A percentile compares a stretch with the other conserved stretches of the same genome.
Conservation (phyloP, 2,329 filamentous ascomycete genomes). For the Cadophora luteo-olivacea region DNA sequence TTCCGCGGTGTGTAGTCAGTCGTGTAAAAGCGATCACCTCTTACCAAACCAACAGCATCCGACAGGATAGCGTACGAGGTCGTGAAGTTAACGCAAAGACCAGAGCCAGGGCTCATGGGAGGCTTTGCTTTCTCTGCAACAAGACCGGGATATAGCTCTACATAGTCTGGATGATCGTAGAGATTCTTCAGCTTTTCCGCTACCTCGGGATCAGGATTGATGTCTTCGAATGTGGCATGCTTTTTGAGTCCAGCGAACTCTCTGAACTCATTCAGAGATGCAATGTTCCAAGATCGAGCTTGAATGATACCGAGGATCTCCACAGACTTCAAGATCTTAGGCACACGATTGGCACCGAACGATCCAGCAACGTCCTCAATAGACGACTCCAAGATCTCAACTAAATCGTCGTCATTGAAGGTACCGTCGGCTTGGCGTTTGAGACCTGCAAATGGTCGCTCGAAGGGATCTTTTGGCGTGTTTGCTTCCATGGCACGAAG, state of each 20-base stretch:
- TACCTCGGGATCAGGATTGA: conserved; percentile 78
- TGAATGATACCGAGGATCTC: conserved; percentile 84
- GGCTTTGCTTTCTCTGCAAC: conserved; percentile 65
- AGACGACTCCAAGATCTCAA: conserved; percentile 69
- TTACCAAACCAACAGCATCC: conserved; percentile 64
- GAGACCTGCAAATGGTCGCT: conserved; percentile 73
- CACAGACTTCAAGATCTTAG: conserved; percentile 73
- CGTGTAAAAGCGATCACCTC: conserved; percentile 64
- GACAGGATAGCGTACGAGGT: conserved; percentile 62
- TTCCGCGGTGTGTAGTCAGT: conserved; percentile 60
- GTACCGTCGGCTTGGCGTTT: conserved; percentile 68
- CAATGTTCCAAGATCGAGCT: conserved; percentile 77
- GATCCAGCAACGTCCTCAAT: conserved; percentile 77
- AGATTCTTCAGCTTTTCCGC: conserved; percentile 69
- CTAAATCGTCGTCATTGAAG: conserved; percentile 79
- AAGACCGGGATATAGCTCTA: conserved; percentile 74
- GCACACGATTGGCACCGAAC: conserved; percentile 77
- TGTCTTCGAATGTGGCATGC: conserved; percentile 81
- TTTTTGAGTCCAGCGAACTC: conserved; percentile 80
- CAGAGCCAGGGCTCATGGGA: conserved; percentile 56
- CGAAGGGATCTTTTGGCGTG: conserved; percentile 69
- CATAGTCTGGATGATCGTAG: conserved; percentile 63
- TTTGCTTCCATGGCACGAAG: conserved; percentile 67
- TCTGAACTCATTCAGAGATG: conserved; percentile 80
- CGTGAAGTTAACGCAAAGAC: conserved; percentile 59